phyloP scores from a whole-genome alignment of 768 basidiomycete genomes.

The Auricularia sp. region DNA sequence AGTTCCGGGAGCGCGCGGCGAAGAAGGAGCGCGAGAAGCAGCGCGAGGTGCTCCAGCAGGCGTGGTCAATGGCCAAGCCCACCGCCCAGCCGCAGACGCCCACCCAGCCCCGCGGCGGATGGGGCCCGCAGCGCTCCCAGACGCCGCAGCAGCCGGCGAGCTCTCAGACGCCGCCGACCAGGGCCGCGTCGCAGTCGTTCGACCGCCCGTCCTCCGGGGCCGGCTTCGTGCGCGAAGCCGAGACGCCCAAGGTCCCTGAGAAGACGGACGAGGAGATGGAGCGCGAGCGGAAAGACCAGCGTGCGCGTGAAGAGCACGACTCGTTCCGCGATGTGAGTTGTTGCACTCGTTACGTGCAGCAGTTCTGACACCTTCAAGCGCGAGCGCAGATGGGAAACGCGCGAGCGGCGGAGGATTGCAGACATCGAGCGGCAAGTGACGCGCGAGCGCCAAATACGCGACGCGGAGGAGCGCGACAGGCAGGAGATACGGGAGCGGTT shows the following conservation, averaged over 20 bases:
- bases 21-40: slow-evolving; percentile 85
- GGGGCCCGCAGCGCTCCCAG: slow-evolving; percentile 55
- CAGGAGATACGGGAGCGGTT: slow-evolving; percentile 70
- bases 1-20: slow-evolving; percentile 89
- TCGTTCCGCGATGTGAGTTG: slow-evolving; percentile 76
- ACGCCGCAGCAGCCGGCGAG: slow-evolving; percentile 18
- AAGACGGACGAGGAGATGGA: slow-evolving; percentile 89
- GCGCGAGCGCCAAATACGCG: slow-evolving; percentile 58
- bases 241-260: slow-evolving; percentile 23
- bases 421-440: slow-evolving; percentile 66
- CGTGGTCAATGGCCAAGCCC: slow-evolving; percentile 9
- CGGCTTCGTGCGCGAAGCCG: slow-evolving; percentile 60
- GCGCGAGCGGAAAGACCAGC: slow-evolving; percentile 62
- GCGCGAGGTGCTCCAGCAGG: slow-evolving; percentile 38
- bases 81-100: slow-evolving; percentile 24
- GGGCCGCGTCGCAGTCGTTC: neutral
- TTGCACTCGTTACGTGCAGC: neutral
- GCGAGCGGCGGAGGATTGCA: slow-evolving; percentile 74
- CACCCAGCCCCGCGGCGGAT: slow-evolving; percentile 72
- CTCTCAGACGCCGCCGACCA: neutral
- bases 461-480: slow-evolving; percentile 71
- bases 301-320: slow-evolving; percentile 69
- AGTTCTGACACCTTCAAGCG: slow-evolving; percentile 37
- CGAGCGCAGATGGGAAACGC: slow-evolving; percentile 85
- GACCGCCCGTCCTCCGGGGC: slow-evolving; percentile 62